A percentile compares a stretch with the other conserved stretches of the same genome.
These are phyloP conservation scores for Sclerotinia sclerotiorum DNA, from an alignment of 2,329 filamentous ascomycete species.

Conservation along the genomic window DNA sequence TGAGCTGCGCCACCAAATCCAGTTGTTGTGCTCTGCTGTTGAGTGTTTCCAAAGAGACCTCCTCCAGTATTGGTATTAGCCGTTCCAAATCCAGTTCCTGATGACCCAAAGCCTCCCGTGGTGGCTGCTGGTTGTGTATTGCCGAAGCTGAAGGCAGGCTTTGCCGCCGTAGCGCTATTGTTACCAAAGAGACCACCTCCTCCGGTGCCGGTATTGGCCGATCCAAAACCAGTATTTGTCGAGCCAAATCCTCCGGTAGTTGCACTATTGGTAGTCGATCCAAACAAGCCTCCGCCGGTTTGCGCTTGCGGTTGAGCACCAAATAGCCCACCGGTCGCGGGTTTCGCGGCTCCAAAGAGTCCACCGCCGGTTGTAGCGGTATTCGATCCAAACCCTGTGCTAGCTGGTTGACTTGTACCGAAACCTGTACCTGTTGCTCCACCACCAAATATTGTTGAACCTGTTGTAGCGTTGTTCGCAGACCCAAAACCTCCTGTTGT, in stretches of 20 bases:
- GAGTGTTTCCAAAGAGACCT: slow-evolving; percentile 44
- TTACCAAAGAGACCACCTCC: slow-evolving; percentile 34
- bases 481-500: slow-evolving; percentile 34
- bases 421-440: slow-evolving; percentile 46
- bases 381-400: slow-evolving; percentile 51
- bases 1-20: slow-evolving; percentile 43
- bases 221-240: slow-evolving; percentile 36
- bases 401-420: slow-evolving; percentile 46
- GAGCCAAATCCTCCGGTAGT: slow-evolving; percentile 45
- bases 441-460: slow-evolving; percentile 45
- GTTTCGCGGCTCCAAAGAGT: slow-evolving; percentile 45
- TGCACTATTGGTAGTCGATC: slow-evolving; percentile 30
- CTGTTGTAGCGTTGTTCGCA: slow-evolving; percentile 37
- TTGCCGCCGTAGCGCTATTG: slow-evolving; percentile 42
- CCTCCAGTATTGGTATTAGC: slow-evolving; percentile 26
- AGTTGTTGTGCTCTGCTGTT: slow-evolving; percentile 37
- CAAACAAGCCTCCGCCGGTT: slow-evolving; percentile 32
- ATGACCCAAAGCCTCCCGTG: slow-evolving; percentile 35
- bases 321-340: slow-evolving; percentile 44
- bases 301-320: slow-evolving; percentile 41
- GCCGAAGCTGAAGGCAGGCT: slow-evolving; percentile 41
- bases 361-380: slow-evolving; percentile 39
- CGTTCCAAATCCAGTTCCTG: slow-evolving; percentile 34
- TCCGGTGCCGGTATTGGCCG: slow-evolving; percentile 37
- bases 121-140: slow-evolving; percentile 28